Base-by-base conservation (phyloP, 2,329 filamentous ascomycete species). In the Aspergillus tubingensis region DNA sequence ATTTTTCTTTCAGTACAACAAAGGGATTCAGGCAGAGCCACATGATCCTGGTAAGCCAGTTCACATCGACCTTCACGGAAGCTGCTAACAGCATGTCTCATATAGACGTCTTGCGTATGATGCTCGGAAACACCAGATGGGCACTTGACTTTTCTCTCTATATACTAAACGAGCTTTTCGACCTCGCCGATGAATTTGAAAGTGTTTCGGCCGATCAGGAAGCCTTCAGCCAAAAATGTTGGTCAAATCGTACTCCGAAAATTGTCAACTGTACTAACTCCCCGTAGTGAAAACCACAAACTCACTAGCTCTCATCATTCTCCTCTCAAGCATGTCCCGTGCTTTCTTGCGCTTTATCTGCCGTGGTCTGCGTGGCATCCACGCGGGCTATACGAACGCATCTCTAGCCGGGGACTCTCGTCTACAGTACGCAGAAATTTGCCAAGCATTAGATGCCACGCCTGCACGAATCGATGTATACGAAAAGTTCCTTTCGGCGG, bases 101-200 rank as follows among this genome's bases (percentile, higher is more conserved):
- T 17, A 10, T 59, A 87, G 91, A 94, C 71, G 86, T 91, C 11
- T 85, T 94, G 2, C 85, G 88, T 43, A 85, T 88, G 48, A 79
- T 96, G 10, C 84, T 88, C 5, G 91, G 91, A 21, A 89, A 92
- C 57, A 86, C 90, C 3, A 88, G 85, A 70, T 97, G 93, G 93
- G 86, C 86, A 0, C 81, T 92, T 38, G 89, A 94, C 63, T 80
- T 88, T 54, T 80, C 83, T 62, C 77, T 82, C 19, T 86, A 81
- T 68, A 76, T 87, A 27, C 70, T 87, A 43, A 82, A 85, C 65
- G 82, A 83, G 30, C 72, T 88, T 41, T 77, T 81, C 58, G 72
- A 77, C 17, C 71, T 82, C 36, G 74, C 76, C 13, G 74, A 80
- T 52, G 75, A 74, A 5, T 70, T 79, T 32, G 73, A 76, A 60